Evolutionary conservation across 371 early-diverging fungal genomes (phyloP), one percentile per base, ranked within the genome.

Genomic region (Apophysomyces sp.): DNA sequence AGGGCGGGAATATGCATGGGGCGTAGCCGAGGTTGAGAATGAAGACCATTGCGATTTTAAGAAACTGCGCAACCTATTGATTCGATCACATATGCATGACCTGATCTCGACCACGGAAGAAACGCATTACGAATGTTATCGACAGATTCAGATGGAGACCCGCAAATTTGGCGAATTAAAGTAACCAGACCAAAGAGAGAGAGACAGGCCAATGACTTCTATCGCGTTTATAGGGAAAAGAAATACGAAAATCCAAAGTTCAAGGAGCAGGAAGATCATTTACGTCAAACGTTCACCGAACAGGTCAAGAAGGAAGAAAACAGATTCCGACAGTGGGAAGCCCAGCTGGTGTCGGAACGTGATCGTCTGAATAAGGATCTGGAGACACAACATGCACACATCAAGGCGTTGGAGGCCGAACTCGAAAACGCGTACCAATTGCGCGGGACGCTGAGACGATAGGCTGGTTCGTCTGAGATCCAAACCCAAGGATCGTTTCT

Each of bases 281-380:
- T 98, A 62, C 87, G 96, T 62, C 90, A 92, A 73, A 84, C 90
- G 30, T 97, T 98, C 73, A 94, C 97, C 44, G 96, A 97, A 70
- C 95, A 97, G 72, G 98, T 97, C 57, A 87, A 94, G 57, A 64
- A 87, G 63, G 97, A 98, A 77, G 98, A 98, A 82, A 87, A 87
- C 73, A 80, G 97, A 49, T 98, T 98, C 88, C 87, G 97, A 67
- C 89, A 92, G 72, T 98, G 98, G 98, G 98, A 97, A 75, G 26
- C 55, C 9, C 65, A 77, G 74, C 86, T 98, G 40, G 94, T 98
- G 77, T 88, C 90, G 61, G 98, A 98, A 77, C 90, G 99, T 56
- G 98, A 97, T 77, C 92, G 97, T 63, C 83, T 98, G 58, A 98
- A 97, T 82, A 92, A 95, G 75, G 98, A 98, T 66, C 84, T 98